These are phyloP conservation scores for Tulasnella sp. DNA, from an alignment of 768 basidiomycete genomes.

Conservation along the genomic window DNA sequence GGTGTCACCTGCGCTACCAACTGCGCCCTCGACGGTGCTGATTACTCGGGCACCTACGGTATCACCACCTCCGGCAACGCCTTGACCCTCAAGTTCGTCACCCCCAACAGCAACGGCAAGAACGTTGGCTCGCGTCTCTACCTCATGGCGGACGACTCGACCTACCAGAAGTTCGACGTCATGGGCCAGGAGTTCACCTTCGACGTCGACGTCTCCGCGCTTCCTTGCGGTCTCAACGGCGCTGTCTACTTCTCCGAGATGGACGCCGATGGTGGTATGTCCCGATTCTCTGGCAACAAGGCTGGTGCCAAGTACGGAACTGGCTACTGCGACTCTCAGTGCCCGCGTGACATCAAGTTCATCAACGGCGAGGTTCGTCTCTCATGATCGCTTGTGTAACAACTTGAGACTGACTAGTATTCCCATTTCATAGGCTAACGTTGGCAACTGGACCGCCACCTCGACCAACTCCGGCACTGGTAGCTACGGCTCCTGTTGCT, in stretches of 20 bases:
- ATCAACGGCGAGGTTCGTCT: conserved; percentile 40
- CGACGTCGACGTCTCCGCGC: conserved; percentile 46
- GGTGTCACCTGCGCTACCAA: not conserved
- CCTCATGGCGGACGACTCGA: conserved; percentile 38
- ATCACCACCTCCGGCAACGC: conserved; percentile 34
- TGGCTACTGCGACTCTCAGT: conserved; percentile 55
- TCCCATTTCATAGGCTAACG: conserved; percentile 35
- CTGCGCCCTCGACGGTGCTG: conserved; percentile 23
- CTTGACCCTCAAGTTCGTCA: conserved; percentile 19
- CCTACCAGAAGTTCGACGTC: conserved; percentile 40
- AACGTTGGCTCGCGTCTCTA: conserved; percentile 26
- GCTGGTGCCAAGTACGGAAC: conserved; percentile 49
- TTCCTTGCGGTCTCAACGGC: conserved; percentile 49
- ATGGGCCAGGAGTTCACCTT: conserved; percentile 47
- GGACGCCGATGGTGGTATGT: conserved; percentile 44
- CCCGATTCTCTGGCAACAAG: conserved; percentile 42
- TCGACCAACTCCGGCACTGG: conserved; percentile 36
- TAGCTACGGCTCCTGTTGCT: conserved; percentile 39
- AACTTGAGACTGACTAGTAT: conserved; percentile 30
- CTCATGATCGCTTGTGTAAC: conserved; percentile 28
- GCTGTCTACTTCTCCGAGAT: conserved; percentile 51
- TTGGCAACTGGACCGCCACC: conserved; percentile 30
- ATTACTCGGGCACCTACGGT: conserved; percentile 42
- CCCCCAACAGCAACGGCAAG: conserved; percentile 32
- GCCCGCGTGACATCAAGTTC: conserved; percentile 48